These are phyloP conservation scores for Purpureocillium takamizusanense DNA, from an alignment of 2,329 filamentous ascomycete species.

Conservation along the genomic window DNA sequence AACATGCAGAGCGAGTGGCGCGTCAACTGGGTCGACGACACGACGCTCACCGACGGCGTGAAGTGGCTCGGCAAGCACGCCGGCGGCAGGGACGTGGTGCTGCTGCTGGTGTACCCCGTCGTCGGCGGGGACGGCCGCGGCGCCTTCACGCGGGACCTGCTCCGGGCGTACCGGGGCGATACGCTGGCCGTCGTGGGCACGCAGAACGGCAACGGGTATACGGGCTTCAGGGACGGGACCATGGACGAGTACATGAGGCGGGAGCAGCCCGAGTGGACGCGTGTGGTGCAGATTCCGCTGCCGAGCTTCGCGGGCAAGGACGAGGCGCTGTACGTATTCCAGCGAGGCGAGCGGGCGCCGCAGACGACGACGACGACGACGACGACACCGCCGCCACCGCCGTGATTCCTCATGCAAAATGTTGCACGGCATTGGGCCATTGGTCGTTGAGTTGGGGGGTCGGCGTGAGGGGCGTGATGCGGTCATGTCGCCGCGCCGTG, in stretches of 20 bases:
- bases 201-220: slow-evolving; percentile 67
- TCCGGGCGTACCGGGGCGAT: slow-evolving; percentile 53
- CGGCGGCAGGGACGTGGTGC: slow-evolving; percentile 44
- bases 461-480: too few relatives aligned
- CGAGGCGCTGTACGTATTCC: slow-evolving; percentile 63
- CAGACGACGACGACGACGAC: background rate
- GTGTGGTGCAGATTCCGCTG: slow-evolving; percentile 54
- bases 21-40: slow-evolving; percentile 60
- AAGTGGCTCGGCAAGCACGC: slow-evolving; percentile 43
- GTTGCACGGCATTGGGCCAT: too few relatives aligned
- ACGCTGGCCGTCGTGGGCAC: slow-evolving; percentile 65
- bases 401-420: too few relatives aligned
- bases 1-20: slow-evolving; percentile 61
- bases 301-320: slow-evolving; percentile 72
- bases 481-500: too few relatives aligned
- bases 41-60: slow-evolving; percentile 50
- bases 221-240: slow-evolving; percentile 53
- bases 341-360: slow-evolving; percentile 32
- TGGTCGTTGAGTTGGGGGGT: too few relatives aligned
- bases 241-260: slow-evolving; percentile 58
- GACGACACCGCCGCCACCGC: too few relatives aligned
- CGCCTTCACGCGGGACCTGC: slow-evolving; percentile 53
- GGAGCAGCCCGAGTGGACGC: slow-evolving; percentile 48
- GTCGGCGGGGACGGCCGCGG: slow-evolving; percentile 55
- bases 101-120: slow-evolving; percentile 66